Evolutionary conservation across 441 rosid genomes (phyloP).

Genomic region (Syzygium malaccense): DNA sequence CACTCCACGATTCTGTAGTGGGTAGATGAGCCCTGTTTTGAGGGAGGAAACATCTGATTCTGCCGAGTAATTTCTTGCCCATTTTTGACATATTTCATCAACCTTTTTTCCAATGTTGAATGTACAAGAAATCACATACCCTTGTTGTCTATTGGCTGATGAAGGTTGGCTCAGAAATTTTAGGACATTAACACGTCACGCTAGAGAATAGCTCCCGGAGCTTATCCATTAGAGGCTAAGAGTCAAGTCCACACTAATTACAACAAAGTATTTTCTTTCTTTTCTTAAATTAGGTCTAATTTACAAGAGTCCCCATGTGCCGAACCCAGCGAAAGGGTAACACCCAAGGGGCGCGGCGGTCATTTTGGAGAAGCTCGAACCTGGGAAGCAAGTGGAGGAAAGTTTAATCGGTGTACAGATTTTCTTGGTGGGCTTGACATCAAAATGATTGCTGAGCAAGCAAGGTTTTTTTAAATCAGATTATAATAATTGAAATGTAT

Average conservation of each 20-base stretch:
- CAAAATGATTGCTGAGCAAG: not conserved
- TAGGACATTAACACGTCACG: not conserved
- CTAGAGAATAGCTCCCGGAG: not conserved
- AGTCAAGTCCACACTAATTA: not conserved
- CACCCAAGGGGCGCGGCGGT: not conserved
- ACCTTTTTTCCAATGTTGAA: not conserved
- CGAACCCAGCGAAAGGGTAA: not conserved
- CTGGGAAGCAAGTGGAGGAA: not conserved
- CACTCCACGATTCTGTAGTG: not conserved
- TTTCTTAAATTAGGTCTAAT: not conserved
- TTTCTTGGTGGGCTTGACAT: not conserved
- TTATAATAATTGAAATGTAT: not conserved
- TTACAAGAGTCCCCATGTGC: not conserved
- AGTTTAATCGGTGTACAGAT: not conserved
- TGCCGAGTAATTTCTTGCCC: not conserved
- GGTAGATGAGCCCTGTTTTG: not conserved
- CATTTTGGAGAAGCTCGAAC: not conserved
- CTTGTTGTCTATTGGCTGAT: not conserved
- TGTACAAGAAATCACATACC: not conserved
- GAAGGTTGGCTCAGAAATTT: not conserved
- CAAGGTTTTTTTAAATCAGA: not conserved
- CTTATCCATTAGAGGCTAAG: not conserved
- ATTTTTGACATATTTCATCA: not conserved
- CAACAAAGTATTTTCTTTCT: not conserved
- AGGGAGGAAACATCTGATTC: not conserved